phyloP scores from a whole-genome alignment of 78 protist genomes.

The Anaeramoeba flamelloides region DNA sequence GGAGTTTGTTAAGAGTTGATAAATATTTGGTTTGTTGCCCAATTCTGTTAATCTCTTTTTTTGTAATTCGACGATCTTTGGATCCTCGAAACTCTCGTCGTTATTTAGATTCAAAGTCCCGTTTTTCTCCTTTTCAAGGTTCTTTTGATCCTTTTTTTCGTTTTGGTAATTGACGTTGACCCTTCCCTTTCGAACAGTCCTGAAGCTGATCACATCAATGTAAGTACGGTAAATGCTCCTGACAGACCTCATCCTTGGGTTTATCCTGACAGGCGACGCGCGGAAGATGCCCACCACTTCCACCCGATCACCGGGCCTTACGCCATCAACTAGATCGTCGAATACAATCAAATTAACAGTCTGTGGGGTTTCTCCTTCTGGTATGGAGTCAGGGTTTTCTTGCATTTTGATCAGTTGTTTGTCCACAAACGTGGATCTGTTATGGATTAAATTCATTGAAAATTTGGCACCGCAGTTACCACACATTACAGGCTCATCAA shows the following conservation, averaged over 20 bases:
- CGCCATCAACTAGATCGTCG: conserved; percentile 65
- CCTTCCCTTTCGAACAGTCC: background rate
- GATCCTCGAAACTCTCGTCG: background rate
- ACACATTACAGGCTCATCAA: conserved; percentile 12
- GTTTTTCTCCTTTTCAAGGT: no score
- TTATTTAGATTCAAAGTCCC: no score
- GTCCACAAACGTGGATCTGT: conserved; percentile 73
- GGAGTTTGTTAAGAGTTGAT: background rate
- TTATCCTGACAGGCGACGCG: conserved; percentile 17
- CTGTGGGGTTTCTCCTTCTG: conserved; percentile 88
- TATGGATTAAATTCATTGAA: conserved; percentile 62
- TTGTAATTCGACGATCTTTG: background rate
- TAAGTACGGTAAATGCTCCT: background rate
- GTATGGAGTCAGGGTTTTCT: conserved; percentile 69
- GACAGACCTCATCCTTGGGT: background rate
- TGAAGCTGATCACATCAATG: background rate
- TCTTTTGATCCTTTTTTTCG: background rate
- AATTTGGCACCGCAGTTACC: conserved; percentile 24
- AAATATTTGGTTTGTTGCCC: background rate
- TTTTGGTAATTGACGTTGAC: no score
- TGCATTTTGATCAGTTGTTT: conserved; percentile 82
- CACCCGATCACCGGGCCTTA: conserved; percentile 84
- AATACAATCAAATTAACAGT: conserved; percentile 54
- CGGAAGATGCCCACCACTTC: conserved; percentile 85
- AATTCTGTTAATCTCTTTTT: background rate